phyloP scores from a whole-genome alignment of 2,329 filamentous ascomycete species.

The Sarocladiaceae sp. region DNA sequence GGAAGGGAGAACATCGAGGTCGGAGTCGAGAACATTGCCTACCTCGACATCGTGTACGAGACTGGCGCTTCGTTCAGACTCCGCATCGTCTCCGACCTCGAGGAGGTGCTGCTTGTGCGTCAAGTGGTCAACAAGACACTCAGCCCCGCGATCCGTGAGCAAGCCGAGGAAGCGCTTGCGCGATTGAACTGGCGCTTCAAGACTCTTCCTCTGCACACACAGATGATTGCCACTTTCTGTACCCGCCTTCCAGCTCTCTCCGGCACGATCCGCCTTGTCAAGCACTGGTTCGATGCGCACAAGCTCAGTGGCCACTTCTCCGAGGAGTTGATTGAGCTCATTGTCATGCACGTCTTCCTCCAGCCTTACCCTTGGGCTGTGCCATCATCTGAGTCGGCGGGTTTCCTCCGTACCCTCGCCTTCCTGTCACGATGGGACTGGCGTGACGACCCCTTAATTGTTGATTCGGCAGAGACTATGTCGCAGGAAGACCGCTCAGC shows the following conservation, averaged over 20 bases:
- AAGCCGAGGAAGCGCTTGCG: slow-evolving; percentile 65
- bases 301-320: slow-evolving; percentile 72
- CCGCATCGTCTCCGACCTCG: slow-evolving; percentile 84
- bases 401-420: slow-evolving; percentile 75
- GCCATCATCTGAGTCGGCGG: slow-evolving; percentile 73
- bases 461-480: slow-evolving; percentile 66
- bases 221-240: slow-evolving; percentile 74
- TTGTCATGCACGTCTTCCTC: slow-evolving; percentile 74
- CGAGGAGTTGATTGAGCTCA: slow-evolving; percentile 79
- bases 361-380: slow-evolving; percentile 75
- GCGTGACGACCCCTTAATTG: slow-evolving; percentile 74
- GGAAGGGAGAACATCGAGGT: slow-evolving; percentile 74
- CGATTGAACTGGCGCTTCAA: slow-evolving; percentile 68
- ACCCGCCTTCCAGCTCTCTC: slow-evolving; percentile 78
- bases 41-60: slow-evolving; percentile 75
- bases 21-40: slow-evolving; percentile 71
- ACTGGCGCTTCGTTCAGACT: slow-evolving; percentile 74
- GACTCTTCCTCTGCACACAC: slow-evolving; percentile 72
- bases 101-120: slow-evolving; percentile 76
- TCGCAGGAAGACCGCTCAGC: slow-evolving; percentile 54
- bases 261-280: slow-evolving; percentile 76
- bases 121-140: slow-evolving; percentile 69
- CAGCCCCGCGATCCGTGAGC: slow-evolving; percentile 61
- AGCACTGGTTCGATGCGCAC: slow-evolving; percentile 85
- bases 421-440: slow-evolving; percentile 90